These are phyloP conservation scores for Diaporthe batatas DNA, from an alignment of 2,329 filamentous ascomycete species.

Conservation along the genomic window DNA sequence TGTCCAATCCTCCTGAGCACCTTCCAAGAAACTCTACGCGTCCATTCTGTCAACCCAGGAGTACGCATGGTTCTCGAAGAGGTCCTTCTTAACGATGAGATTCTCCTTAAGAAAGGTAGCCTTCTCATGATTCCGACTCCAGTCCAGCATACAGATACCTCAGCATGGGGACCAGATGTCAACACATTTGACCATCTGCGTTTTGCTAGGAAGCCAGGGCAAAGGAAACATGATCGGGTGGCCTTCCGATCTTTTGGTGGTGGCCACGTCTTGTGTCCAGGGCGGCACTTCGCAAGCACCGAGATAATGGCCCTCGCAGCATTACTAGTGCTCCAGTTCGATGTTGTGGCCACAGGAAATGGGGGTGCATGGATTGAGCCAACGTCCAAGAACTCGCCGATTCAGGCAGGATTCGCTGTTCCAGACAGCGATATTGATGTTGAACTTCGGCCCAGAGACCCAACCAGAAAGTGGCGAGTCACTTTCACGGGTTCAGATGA, in stretches of 20 bases:
- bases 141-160: conserved; percentile 43
- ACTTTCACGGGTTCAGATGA: conserved; percentile 43
- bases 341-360: conserved; percentile 30
- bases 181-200: conserved; percentile 13
- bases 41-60: conserved; percentile 44
- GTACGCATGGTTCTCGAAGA: conserved; percentile 47
- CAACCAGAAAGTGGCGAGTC: conserved; percentile 43
- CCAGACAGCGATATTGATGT: conserved; percentile 47
- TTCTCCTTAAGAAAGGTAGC: conserved; percentile 43
- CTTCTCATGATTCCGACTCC: conserved; percentile 44
- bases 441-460: conserved; percentile 42
- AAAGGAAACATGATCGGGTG: not conserved
- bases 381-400: conserved; percentile 44
- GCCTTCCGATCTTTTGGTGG: conserved; percentile 6
- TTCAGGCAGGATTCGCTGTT: conserved; percentile 44
- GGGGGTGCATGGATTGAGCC: conserved; percentile 45
- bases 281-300: conserved; percentile 43
- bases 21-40: conserved; percentile 48
- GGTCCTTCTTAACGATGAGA: conserved; percentile 42
- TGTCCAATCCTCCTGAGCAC: conserved; percentile 49
- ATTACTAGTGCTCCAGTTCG: conserved; percentile 41
- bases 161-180: conserved; percentile 39
- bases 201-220: not conserved
- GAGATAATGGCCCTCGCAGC: conserved; percentile 44
- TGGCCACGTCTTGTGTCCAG: conserved; percentile 40